Base-by-base conservation (phyloP, 2,329 filamentous ascomycete genomes). In the Xylaria sp. region DNA sequence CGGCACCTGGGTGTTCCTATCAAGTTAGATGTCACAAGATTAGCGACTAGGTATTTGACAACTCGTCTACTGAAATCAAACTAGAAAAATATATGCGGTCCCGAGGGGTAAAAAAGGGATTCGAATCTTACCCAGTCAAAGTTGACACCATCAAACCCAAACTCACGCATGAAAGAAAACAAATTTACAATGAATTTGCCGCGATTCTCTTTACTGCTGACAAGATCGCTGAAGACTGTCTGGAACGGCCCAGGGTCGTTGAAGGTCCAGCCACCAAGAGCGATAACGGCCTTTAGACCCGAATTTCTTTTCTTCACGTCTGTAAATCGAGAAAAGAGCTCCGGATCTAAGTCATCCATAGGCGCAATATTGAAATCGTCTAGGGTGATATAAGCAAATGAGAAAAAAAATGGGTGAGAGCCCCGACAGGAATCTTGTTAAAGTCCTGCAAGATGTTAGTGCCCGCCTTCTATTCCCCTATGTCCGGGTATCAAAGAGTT, bases 201-300 rank as follows among this genome's bases (percentile, higher is more conserved):
- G 2, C 65, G 52, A 29, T 65, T 70, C 10, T 33, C 59, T 0
- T 29, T 15, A 0, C 33, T 63, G 54, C 43, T 21, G 56, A 63
- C 1, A 55, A 70, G 21, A 73, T 68, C 58, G 3, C 56, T 53
- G 40, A 77, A 77, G 8, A 71, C 63, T 0, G 56, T 53, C 7
- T 73, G 71, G 3, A 59, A 63, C 1, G 67, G 67, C 0, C 80
- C 76, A 44, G 65, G 75, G 52, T 60, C 58, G 23, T n/a, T 54
- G 31, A 78, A 78, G 0, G 72, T 70, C 77, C 78, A 81, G 0
- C 80, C 80, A 1, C 80, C 80, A 6, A 82, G 17, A 1, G 75
- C 65, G 11, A 81, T 64, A 23, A 71, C 69, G 0, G 72, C 68
- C 58, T 79, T 71, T 0, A 79, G 67, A 2, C 57, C 63, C 0